These are phyloP conservation scores for Phytopythium mirpurense DNA, from an alignment of 352 stramenopile species.

Conservation along the genomic window DNA sequence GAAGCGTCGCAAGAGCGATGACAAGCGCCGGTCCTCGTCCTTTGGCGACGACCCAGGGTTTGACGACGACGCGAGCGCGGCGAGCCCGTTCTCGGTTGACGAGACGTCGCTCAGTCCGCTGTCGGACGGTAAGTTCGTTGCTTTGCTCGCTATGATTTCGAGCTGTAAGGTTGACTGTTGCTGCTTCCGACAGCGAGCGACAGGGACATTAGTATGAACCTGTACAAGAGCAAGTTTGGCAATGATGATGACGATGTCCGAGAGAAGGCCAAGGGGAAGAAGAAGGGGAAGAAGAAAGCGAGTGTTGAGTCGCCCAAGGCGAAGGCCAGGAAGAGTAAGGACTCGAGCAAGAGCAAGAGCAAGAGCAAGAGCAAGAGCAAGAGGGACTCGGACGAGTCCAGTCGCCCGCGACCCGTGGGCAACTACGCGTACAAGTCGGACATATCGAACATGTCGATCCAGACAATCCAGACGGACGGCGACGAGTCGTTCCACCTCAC, in stretches of 20 bases:
- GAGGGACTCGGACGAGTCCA: slow-evolving; percentile 19
- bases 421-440: slow-evolving; percentile 53
- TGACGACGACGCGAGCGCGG: slow-evolving; percentile 25
- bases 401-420: slow-evolving; percentile 21
- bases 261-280: slow-evolving; percentile 14
- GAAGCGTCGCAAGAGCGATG: slow-evolving; percentile 13
- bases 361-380: slow-evolving; percentile 14
- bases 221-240: slow-evolving; percentile 11
- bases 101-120: slow-evolving; percentile 57
- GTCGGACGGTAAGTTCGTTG: slow-evolving; percentile 51
- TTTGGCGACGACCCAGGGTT: slow-evolving; percentile 21
- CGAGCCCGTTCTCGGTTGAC: slow-evolving; percentile 57
- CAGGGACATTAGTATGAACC: slow-evolving; percentile 23
- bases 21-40: slow-evolving; percentile 28
- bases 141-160: no score
- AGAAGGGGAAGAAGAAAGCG: slow-evolving; percentile 21
- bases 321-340: no score
- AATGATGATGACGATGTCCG: slow-evolving; percentile 23
- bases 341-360: slow-evolving; percentile 3
- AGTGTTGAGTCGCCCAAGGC: slow-evolving; percentile 23
- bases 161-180: slow-evolving; percentile 1
- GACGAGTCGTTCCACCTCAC: slow-evolving; percentile 52
- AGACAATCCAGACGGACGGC: slow-evolving; percentile 47
- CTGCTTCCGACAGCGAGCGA: slow-evolving; percentile 59
- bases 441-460: slow-evolving; percentile 35